Percentiles rank a stretch among this genome's conserved stretches.
phyloP scores from a whole-genome alignment of 176 grass and related monocot species.

The Microstegium vimineum region DNA sequence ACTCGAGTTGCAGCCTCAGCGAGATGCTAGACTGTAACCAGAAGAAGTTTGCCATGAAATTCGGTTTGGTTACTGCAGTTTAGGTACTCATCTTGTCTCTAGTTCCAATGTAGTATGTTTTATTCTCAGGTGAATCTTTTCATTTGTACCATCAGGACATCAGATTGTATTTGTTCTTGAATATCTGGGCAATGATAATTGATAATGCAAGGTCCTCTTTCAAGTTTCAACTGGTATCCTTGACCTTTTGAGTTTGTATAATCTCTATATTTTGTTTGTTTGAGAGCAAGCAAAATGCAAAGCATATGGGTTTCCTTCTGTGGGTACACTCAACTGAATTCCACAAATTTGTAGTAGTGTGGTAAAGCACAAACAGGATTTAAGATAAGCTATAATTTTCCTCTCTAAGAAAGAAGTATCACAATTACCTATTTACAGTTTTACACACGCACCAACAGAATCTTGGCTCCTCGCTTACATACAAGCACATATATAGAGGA shows the following conservation, averaged over 20 bases:
- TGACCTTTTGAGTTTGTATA: neutral
- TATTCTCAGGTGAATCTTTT: constrained; percentile 20
- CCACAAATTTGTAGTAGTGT: neutral
- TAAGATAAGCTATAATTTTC: neutral
- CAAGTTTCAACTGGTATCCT: constrained; percentile 12
- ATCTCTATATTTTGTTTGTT: neutral
- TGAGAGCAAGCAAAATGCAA: constrained; percentile 14
- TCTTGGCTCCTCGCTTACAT: constrained; percentile 25
- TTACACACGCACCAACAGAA: neutral
- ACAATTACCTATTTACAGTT: constrained; percentile 23
- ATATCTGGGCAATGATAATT: neutral
- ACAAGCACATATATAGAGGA: constrained; percentile 22
- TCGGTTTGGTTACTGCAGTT: constrained; percentile 43
- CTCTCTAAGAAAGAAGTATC: neutral
- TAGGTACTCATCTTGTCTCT: constrained; percentile 29
- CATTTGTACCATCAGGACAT: constrained; percentile 15
- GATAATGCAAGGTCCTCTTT: constrained; percentile 6
- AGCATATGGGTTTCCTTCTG: constrained; percentile 11
- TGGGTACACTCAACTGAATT: neutral
- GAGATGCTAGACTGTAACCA: constrained; percentile 90
- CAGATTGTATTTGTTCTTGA: constrained; percentile 28
- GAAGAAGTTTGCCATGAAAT: constrained; percentile 83
- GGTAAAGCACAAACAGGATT: neutral
- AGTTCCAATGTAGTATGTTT: constrained; percentile 36
- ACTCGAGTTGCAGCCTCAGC: constrained; percentile 67